phyloP scores from a whole-genome alignment of 129 eudicot genomes.

The Escallonia herrerae region DNA sequence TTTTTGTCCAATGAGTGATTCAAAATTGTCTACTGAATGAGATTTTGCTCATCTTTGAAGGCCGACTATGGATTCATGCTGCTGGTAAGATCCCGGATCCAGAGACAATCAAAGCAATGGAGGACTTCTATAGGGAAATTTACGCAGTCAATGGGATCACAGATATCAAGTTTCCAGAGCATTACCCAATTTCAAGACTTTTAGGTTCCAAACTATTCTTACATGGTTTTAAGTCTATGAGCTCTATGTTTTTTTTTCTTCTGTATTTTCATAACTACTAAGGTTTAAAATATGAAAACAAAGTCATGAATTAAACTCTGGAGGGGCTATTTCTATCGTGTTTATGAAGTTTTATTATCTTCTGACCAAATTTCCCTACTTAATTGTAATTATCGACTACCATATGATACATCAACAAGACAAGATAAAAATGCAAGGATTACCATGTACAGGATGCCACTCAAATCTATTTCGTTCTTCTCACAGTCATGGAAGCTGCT shows the following conservation, averaged over 20 bases:
- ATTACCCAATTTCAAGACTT: slow-evolving; percentile 81
- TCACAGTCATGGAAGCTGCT: no score
- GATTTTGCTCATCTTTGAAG: slow-evolving; percentile 21
- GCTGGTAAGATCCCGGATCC: slow-evolving; percentile 86
- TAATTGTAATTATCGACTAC: no score
- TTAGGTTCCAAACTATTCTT: slow-evolving; percentile 34
- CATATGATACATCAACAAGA: no score
- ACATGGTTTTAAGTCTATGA: background rate
- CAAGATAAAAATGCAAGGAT: no score
- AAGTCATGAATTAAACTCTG: no score
- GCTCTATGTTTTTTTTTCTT: background rate
- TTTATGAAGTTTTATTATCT: no score
- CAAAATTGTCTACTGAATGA: no score
- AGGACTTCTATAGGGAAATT: slow-evolving; percentile 79
- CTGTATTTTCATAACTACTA: background rate
- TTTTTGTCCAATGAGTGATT: background rate
- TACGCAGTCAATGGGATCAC: slow-evolving; percentile 82
- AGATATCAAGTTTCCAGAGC: slow-evolving; percentile 77
- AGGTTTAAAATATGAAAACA: background rate
- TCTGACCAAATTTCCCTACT: no score
- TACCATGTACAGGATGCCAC: no score
- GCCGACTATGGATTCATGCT: slow-evolving; percentile 98
- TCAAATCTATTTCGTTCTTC: no score
- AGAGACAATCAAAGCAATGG: slow-evolving; percentile 91
- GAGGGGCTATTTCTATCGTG: no score